These are phyloP conservation scores for Lentinula raphanica DNA, from an alignment of 768 basidiomycete genomes.

Conservation along the genomic window DNA sequence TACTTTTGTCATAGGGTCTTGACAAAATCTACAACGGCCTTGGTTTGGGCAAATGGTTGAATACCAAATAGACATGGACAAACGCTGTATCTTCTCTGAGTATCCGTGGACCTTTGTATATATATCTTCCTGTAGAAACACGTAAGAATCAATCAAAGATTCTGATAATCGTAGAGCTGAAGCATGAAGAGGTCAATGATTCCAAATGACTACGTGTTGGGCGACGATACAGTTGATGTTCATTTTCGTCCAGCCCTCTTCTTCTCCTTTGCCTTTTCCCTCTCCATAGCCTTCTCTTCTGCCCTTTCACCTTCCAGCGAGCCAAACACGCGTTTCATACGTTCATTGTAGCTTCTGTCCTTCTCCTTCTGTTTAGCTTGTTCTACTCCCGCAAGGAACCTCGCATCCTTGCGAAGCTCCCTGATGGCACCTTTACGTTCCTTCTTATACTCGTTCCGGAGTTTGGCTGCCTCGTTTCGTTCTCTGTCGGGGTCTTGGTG, in stretches of 20 bases:
- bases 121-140: neutral
- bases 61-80: neutral
- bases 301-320: constrained; percentile 84
- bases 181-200: no score
- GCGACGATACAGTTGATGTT: no score
- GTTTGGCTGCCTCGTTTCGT: constrained; percentile 78
- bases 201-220: no score
- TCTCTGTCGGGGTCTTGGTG: constrained; percentile 90
- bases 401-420: constrained; percentile 91
- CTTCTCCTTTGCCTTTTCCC: constrained; percentile 75
- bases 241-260: constrained; percentile 71
- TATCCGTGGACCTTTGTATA: no score
- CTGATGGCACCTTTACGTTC: constrained; percentile 96
- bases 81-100: no score
- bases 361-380: constrained; percentile 81
- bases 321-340: constrained; percentile 78
- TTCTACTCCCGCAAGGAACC: constrained; percentile 86
- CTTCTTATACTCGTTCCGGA: constrained; percentile 87
- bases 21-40: constrained; percentile 30
- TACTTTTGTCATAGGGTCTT: constrained; percentile 18
- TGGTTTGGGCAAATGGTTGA: constrained; percentile 27
- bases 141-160: no score
- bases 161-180: no score
- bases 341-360: constrained; percentile 72
- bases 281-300: constrained; percentile 90